These are phyloP conservation scores for Tillandsia fasciculata DNA, from an alignment of 176 grass and related monocot species.

Conservation along the genomic window DNA sequence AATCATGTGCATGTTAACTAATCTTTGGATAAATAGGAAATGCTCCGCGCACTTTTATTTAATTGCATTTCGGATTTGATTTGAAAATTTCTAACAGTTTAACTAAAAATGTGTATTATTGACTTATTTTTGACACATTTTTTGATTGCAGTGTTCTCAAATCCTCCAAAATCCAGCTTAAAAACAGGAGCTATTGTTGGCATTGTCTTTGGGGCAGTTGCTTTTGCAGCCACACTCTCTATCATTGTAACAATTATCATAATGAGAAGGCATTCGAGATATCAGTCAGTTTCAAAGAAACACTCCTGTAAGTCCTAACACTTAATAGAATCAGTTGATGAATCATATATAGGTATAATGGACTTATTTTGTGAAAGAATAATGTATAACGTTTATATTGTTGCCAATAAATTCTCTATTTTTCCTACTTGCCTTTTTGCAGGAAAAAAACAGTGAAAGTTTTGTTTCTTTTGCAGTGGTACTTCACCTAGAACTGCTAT, in stretches of 20 bases:
- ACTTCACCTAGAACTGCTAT: neutral
- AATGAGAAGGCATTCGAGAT: slow-evolving; percentile 36
- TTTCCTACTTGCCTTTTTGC: neutral
- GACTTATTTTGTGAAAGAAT: neutral
- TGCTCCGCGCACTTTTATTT: neutral
- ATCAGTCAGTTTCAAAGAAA: slow-evolving; percentile 34
- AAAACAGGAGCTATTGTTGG: slow-evolving; percentile 58
- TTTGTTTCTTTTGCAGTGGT: neutral
- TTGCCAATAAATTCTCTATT: neutral
- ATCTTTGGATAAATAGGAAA: neutral
- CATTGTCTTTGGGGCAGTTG: slow-evolving; percentile 46
- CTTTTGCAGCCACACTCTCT: slow-evolving; percentile 41
- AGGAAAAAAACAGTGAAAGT: neutral
- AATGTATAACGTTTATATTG: neutral
- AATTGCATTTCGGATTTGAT: neutral
- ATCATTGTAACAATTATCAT: slow-evolving; percentile 39
- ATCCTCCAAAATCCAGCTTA: slow-evolving; percentile 18
- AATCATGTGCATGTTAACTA: neutral
- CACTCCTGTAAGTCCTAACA: slow-evolving; percentile 33
- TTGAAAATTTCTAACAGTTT: neutral
- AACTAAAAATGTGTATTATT: neutral
- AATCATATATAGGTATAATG: neutral
- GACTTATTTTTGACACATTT: neutral
- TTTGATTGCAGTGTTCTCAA: slow-evolving; percentile 31
- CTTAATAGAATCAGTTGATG: neutral